Conservation (phyloP, 129 eudicot genomes). For the Flaveria trinervia region DNA sequence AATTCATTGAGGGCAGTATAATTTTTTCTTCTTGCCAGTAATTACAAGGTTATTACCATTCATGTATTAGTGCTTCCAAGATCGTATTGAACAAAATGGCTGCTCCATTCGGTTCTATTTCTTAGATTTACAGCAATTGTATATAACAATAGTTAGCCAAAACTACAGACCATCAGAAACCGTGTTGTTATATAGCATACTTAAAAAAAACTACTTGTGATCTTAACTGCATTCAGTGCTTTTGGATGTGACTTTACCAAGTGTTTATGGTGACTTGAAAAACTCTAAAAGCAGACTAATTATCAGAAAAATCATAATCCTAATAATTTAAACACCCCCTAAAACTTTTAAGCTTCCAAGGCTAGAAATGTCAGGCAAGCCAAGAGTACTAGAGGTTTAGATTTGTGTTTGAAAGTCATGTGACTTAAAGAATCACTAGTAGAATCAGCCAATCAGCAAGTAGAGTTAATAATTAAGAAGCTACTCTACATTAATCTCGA, state of each 20-base stretch:
- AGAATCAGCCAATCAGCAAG: background rate
- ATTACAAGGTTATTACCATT: background rate
- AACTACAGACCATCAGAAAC: background rate
- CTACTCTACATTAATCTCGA: background rate
- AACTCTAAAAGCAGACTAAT: background rate
- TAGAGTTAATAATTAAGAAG: background rate
- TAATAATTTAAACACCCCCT: background rate
- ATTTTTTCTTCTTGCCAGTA: background rate
- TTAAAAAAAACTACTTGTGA: background rate
- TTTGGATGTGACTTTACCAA: background rate
- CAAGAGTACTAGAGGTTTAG: background rate
- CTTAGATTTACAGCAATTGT: background rate
- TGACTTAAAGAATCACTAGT: background rate
- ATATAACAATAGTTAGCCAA: slow-evolving; percentile 12
- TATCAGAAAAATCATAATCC: background rate
- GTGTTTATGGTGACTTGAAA: background rate
- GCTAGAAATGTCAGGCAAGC: background rate
- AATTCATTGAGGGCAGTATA: background rate
- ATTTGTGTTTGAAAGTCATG: background rate
- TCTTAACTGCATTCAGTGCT: background rate
- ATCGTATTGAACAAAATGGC: background rate
- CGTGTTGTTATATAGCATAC: no score
- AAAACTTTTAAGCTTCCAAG: background rate
- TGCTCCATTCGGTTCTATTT: slow-evolving; percentile 12
- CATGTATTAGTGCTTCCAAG: background rate